Conservation (phyloP, 2,329 filamentous ascomycete genomes). For the Aspergillus texensis region DNA sequence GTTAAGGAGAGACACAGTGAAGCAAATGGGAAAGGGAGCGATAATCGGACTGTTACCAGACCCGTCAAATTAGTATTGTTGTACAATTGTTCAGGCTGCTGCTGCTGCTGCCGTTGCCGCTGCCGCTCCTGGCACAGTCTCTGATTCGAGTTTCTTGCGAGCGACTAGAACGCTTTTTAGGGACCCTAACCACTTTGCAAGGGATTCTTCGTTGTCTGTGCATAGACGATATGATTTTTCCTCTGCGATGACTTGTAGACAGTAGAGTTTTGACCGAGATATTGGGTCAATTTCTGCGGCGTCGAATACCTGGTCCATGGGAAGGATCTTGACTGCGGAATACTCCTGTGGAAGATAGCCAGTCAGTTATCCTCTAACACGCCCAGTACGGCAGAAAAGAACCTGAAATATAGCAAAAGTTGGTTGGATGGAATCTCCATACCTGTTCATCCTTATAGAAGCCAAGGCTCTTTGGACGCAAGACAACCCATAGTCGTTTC, state of each 20-base stretch:
- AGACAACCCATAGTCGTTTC: slow-evolving; percentile 92
- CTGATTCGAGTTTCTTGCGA: slow-evolving; percentile 37
- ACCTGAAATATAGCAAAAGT: background rate
- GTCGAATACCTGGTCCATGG: slow-evolving; percentile 77
- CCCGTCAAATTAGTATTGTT: background rate
- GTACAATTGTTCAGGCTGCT: background rate
- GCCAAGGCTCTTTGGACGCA: slow-evolving; percentile 80
- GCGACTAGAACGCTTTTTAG: slow-evolving; percentile 70
- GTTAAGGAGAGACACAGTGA: background rate
- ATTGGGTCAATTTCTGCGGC: slow-evolving; percentile 90
- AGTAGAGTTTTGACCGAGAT: slow-evolving; percentile 80
- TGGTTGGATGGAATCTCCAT: background rate
- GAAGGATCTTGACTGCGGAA: slow-evolving; percentile 78
- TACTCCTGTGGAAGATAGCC: slow-evolving; percentile 65
- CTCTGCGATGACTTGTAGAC: slow-evolving; percentile 90
- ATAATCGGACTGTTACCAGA: background rate
- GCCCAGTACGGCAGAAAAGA: background rate
- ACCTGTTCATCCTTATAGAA: slow-evolving; percentile 84
- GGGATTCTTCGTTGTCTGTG: slow-evolving; percentile 75
- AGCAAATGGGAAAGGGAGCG: background rate
- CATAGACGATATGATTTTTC: slow-evolving; percentile 82
- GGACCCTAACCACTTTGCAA: slow-evolving; percentile 83
- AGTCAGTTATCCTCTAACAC: background rate
- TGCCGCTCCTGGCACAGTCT: slow-evolving; percentile 21
- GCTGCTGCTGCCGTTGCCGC: background rate